These are phyloP conservation scores for Aspergillus sp. DNA, from an alignment of 2,329 filamentous ascomycete genomes.

Conservation along the genomic window DNA sequence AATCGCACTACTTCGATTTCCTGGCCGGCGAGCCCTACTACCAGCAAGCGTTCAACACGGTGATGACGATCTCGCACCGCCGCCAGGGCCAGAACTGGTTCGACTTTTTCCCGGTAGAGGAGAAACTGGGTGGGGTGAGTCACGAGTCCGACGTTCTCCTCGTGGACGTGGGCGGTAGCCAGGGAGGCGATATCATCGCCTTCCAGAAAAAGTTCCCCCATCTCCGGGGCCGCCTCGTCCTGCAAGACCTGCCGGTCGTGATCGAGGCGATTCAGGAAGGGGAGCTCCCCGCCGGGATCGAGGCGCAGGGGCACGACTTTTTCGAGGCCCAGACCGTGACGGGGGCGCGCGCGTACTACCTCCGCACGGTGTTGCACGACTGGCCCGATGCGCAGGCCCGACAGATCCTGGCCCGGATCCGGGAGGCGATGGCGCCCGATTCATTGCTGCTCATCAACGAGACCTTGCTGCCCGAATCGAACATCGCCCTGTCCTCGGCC, in stretches of 20 bases:
- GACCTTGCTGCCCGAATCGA: slow-evolving; percentile 17
- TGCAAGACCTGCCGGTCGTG: slow-evolving; percentile 37
- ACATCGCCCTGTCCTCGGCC: slow-evolving; percentile 7
- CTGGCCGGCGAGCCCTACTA: too few relatives aligned
- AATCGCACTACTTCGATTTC: too few relatives aligned
- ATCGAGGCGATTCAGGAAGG: slow-evolving; percentile 19
- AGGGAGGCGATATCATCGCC: too few relatives aligned
- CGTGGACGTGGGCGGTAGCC: too few relatives aligned
- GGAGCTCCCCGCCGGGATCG: not conserved
- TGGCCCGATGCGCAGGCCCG: slow-evolving; percentile 23
- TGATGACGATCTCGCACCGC: too few relatives aligned
- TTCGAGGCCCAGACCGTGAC: slow-evolving; percentile 19
- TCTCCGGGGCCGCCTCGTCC: too few relatives aligned
- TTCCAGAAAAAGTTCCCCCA: too few relatives aligned
- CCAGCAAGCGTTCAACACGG: too few relatives aligned
- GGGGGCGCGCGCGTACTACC: slow-evolving; percentile 25
- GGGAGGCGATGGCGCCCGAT: slow-evolving; percentile 20
- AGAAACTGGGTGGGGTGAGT: too few relatives aligned
- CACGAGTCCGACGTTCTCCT: too few relatives aligned
- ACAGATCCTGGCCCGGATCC: slow-evolving; percentile 15
- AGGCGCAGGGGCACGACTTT: slow-evolving; percentile 10
- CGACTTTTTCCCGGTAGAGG: too few relatives aligned
- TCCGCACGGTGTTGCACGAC: slow-evolving; percentile 26
- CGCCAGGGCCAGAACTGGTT: too few relatives aligned
- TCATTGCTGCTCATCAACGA: slow-evolving; percentile 29